Conservation (phyloP, 106 monocot species). For the Allium fistulosum region DNA sequence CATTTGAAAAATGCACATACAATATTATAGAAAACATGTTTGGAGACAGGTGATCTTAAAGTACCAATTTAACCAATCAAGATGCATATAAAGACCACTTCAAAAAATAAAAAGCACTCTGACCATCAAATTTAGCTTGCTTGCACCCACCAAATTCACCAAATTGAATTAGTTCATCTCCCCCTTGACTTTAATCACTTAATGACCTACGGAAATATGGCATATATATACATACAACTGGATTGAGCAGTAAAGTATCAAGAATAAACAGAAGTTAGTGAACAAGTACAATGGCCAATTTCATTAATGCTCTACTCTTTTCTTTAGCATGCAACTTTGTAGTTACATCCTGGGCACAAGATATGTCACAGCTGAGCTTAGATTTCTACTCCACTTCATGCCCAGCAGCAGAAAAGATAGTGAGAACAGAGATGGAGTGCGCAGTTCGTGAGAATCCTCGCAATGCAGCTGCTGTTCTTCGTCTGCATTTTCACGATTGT, state of each 20-base stretch:
- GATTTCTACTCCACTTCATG: conserved; percentile 59
- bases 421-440: conserved; percentile 63
- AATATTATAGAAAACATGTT: too few species aligned
- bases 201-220: too few species aligned
- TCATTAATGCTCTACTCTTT: background rate
- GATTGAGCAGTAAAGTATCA: background rate
- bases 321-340: background rate
- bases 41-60: too few species aligned
- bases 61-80: too few species aligned
- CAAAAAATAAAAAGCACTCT: too few species aligned
- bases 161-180: conserved; percentile 21
- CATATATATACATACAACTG: background rate
- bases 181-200: conserved; percentile 16
- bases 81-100: too few species aligned
- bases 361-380: conserved; percentile 46
- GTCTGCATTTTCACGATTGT: conserved; percentile 87
- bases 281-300: background rate
- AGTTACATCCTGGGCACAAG: conserved; percentile 23
- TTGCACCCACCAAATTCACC: conserved; percentile 16
- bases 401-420: conserved; percentile 39
- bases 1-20: too few species aligned
- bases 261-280: background rate
- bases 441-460: conserved; percentile 47
- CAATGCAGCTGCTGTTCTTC: conserved; percentile 59
- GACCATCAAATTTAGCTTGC: conserved; percentile 9